phyloP scores from a whole-genome alignment of 805 yeast species.

The Isabelozyma rhagii region DNA sequence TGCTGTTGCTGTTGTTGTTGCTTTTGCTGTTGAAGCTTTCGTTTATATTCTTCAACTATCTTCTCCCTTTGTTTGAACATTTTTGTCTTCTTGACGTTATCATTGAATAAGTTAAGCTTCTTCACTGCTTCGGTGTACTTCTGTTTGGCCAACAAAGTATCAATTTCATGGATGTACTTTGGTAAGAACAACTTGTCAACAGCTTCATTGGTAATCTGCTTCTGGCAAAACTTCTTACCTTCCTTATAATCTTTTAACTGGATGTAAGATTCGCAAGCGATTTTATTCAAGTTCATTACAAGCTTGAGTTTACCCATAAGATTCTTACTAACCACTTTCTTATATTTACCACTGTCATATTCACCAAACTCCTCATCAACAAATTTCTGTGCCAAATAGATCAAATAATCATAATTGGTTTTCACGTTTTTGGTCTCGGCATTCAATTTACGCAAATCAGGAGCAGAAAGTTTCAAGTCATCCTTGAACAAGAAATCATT shows the following conservation, averaged over 20 bases:
- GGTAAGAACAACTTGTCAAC: slow-evolving; percentile 36
- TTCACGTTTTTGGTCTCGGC: slow-evolving; percentile 25
- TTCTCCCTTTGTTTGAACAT: slow-evolving; percentile 32
- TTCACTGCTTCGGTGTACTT: slow-evolving; percentile 38
- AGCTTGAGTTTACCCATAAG: slow-evolving; percentile 18
- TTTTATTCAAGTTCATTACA: slow-evolving; percentile 28
- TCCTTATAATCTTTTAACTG: slow-evolving; percentile 16
- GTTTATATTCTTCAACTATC: slow-evolving; percentile 23
- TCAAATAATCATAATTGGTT: slow-evolving; percentile 42
- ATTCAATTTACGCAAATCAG: slow-evolving; percentile 10
- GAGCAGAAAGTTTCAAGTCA: slow-evolving; percentile 22
- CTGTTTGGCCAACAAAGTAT: slow-evolving; percentile 27
- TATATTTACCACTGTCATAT: background rate
- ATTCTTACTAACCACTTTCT: slow-evolving; percentile 5
- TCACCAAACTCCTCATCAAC: slow-evolving; percentile 9
- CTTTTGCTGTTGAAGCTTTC: slow-evolving; percentile 25
- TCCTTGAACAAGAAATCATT: slow-evolving; percentile 23
- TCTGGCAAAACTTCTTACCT: slow-evolving; percentile 22
- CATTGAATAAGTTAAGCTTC: slow-evolving; percentile 28
- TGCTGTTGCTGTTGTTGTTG: slow-evolving; percentile 41
- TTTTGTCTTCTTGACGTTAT: slow-evolving; percentile 36
- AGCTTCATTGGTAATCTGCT: background rate
- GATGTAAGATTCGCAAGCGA: slow-evolving; percentile 40
- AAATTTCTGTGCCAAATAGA: slow-evolving; percentile 32
- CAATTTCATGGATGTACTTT: slow-evolving; percentile 32